phyloP scores from a whole-genome alignment of 139 green algal genomes.

The Penium margaritaceum region DNA sequence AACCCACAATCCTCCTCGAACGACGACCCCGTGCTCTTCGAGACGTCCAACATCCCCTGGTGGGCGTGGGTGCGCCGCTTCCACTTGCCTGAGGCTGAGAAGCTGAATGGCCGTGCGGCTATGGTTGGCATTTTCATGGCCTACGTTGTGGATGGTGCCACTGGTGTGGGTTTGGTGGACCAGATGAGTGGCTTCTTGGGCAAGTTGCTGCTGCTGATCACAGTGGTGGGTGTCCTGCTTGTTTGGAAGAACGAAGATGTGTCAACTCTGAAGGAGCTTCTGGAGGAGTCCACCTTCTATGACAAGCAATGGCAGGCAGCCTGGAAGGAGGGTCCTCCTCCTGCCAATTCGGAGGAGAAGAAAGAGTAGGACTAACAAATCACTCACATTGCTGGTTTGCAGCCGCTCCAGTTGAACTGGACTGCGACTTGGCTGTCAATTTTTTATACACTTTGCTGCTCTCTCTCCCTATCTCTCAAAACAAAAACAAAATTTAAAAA shows the following conservation, averaged over 20 bases:
- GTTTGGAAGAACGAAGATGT: conserved; percentile 49
- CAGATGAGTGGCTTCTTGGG: conserved; percentile 50
- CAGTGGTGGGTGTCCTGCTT: conserved; percentile 47
- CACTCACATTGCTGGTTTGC: too few species aligned
- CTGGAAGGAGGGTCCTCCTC: conserved; percentile 52
- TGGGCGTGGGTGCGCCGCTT: conserved; percentile 56
- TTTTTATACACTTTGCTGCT: too few species aligned
- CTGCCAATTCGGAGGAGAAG: conserved; percentile 37
- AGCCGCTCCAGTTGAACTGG: too few species aligned
- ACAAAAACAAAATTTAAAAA: conserved; percentile 16
- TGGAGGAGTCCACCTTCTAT: conserved; percentile 59
- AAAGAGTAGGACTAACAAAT: conserved; percentile 24
- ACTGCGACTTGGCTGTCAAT: too few species aligned
- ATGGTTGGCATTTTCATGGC: conserved; percentile 54
- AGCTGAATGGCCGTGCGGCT: conserved; percentile 54
- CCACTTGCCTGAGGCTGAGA: conserved; percentile 59
- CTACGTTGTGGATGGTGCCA: conserved; percentile 46
- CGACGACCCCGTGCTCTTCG: conserved; percentile 52
- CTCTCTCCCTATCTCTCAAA: too few species aligned
- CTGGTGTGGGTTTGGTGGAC: conserved; percentile 47
- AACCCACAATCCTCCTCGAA: conserved; percentile 44
- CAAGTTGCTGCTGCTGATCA: conserved; percentile 51
- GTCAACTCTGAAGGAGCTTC: conserved; percentile 47
- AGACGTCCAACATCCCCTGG: conserved; percentile 50
- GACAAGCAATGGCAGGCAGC: conserved; percentile 58